Evolutionary conservation across 352 stramenopile species (phyloP), one percentile per base, ranked within the genome.

Genomic region (Blastocystis sp.): DNA sequence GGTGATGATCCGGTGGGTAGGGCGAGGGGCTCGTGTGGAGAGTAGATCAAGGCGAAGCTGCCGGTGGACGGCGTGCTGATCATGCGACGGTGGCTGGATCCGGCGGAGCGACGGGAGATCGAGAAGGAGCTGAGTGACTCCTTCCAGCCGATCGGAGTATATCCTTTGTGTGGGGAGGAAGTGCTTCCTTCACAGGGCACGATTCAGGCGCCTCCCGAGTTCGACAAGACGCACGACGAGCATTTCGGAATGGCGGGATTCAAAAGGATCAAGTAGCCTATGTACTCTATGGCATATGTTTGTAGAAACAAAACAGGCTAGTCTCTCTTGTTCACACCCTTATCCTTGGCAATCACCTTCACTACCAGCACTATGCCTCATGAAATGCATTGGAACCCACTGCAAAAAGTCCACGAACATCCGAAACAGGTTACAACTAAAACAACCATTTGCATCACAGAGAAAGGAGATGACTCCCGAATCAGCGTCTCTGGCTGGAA

Each of bases 181-280:
- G 4, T 3, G 38, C 40, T 62, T 78, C 41, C 52, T 77, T 87
- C 52, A 59, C 28, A 52, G 5, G 23, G 19, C 4, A 87, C 14
- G 34, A 45, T 87, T 14, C 48, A 87, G 28, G 77, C 77, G 9
- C 77, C 77, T 87, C 77, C 77, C 5, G 77, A 87, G 52, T 87
- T 87, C 52, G 77, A 87, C n/a, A 87, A 87, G 45, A 87, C 77
- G 3, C 77, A 87, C 38, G 77, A 87, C 7, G 77, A 87, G 48
- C 77, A 87, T 38, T 87, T 87, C 45, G 77, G 77, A 38, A 87
- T 87, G 77, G 77, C 77, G 40, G 77, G 62, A 14, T 87, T 87
- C 66, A 3, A 53, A n/a, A 81, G 66, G 45, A 62, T 34, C 10
- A 62, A 21, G 28, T 14, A 56, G 9, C 23, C n/a, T 23, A 40